Conservation (phyloP, 2,329 filamentous ascomycete species). For the Helotiales sp. region DNA sequence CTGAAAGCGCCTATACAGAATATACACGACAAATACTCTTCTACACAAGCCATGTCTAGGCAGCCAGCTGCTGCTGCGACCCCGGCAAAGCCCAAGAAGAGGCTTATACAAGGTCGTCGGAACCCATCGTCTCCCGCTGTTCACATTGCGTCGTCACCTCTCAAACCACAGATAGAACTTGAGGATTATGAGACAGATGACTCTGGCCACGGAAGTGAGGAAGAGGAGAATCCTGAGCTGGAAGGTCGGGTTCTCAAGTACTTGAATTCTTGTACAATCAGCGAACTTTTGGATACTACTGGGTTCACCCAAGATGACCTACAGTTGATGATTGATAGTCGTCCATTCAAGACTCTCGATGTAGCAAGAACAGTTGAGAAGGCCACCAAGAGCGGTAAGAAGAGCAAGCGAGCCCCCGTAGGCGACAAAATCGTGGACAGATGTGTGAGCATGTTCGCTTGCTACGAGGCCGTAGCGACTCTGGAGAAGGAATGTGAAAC, state of each 20-base stretch:
- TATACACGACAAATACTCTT: conserved; percentile 60
- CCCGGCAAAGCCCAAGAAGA: conserved; percentile 34
- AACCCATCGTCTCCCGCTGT: conserved; percentile 28
- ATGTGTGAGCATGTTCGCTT: conserved; percentile 71
- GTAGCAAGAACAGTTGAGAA: conserved; percentile 64
- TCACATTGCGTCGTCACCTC: conserved; percentile 22
- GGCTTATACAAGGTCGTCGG: conserved; percentile 34
- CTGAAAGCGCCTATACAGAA: conserved; percentile 53
- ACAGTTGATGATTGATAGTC: conserved; percentile 66
- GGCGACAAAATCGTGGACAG: conserved; percentile 68
- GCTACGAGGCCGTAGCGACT: conserved; percentile 80
- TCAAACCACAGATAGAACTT: conserved; percentile 21
- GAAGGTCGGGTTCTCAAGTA: conserved; percentile 68
- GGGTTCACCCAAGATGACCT: conserved; percentile 70
- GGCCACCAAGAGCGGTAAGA: conserved; percentile 50
- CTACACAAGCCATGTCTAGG: conserved; percentile 41
- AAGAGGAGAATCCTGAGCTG: conserved; percentile 39
- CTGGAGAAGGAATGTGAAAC: conserved; percentile 75
- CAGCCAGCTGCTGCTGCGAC: conserved; percentile 20
- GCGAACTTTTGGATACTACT: conserved; percentile 80
- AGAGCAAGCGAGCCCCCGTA: conserved; percentile 48
- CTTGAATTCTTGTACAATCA: conserved; percentile 75
- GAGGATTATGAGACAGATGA: conserved; percentile 35
- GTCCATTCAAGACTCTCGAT: conserved; percentile 70
- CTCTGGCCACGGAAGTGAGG: conserved; percentile 25